Percentiles rank a stretch among this genome's conserved stretches.
Conservation (phyloP, 2,329 filamentous ascomycete genomes). For the Fusarium sp. region DNA sequence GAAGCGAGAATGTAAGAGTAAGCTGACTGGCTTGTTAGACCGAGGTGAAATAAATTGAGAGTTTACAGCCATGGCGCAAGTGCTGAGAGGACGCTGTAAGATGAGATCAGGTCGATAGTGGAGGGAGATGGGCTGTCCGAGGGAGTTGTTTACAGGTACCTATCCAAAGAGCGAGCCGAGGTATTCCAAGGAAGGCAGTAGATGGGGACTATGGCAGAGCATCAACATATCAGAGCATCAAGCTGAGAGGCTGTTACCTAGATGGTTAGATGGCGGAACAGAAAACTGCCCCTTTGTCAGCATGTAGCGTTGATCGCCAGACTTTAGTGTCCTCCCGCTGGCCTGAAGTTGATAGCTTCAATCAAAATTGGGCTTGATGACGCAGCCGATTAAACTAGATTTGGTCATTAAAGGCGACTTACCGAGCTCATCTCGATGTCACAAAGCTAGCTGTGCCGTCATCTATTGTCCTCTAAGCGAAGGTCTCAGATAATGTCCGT, state of each 20-base stretch:
- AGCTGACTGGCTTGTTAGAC: neutral
- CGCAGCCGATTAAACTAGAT: neutral
- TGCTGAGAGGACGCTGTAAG: conserved; percentile 21
- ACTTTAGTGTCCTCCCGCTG: neutral
- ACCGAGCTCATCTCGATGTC: neutral
- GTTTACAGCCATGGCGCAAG: conserved; percentile 29
- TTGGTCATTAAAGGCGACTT: neutral
- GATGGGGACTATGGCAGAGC: neutral
- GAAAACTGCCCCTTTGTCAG: neutral
- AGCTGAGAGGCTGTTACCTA: neutral
- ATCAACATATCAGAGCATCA: neutral
- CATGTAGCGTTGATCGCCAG: neutral
- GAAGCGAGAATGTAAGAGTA: conserved; percentile 3
- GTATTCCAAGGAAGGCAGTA: neutral
- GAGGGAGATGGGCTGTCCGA: neutral
- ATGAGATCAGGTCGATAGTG: conserved; percentile 9
- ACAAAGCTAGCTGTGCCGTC: neutral
- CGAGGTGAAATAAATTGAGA: conserved; percentile 19
- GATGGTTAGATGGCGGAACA: neutral
- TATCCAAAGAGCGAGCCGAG: neutral
- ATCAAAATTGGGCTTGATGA: neutral
- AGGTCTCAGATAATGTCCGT: neutral
- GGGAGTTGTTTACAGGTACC: neutral
- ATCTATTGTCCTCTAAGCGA: neutral
- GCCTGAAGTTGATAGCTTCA: neutral